phyloP scores from a whole-genome alignment of 305 asterid genomes.

The Fraxinus sp. region DNA sequence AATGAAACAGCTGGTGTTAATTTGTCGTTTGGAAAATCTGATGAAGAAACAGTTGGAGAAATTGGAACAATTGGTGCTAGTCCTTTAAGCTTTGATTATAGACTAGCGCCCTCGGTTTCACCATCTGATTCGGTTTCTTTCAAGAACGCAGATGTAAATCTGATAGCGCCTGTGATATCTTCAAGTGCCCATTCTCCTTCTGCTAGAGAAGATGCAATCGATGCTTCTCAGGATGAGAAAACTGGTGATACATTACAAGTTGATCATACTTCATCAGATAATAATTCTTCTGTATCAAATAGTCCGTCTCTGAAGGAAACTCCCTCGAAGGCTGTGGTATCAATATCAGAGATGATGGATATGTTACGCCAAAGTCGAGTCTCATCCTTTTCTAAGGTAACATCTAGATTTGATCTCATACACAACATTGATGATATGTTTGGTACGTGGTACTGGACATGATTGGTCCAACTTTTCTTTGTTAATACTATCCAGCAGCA shows the following conservation, averaged over 20 bases:
- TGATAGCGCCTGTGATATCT: background rate
- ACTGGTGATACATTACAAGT: constrained; percentile 13
- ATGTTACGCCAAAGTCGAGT: constrained; percentile 43
- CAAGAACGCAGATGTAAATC: constrained; percentile 1
- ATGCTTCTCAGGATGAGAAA: constrained; percentile 3
- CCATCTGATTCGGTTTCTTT: constrained; percentile 20
- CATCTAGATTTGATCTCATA: constrained; percentile 1
- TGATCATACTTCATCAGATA: background rate
- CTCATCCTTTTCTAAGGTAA: constrained; percentile 44
- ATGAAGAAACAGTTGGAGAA: background rate
- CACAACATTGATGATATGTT: background rate
- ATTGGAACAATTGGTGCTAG: constrained; percentile 11
- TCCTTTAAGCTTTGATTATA: constrained; percentile 4
- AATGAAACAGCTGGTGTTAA: background rate
- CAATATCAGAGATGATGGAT: constrained; percentile 53
- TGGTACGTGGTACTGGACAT: background rate
- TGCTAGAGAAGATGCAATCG: constrained; percentile 3
- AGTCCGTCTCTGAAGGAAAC: constrained; percentile 21
- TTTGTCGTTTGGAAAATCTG: constrained; percentile 13
- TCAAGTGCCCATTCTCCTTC: constrained; percentile 15
- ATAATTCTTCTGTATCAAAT: constrained; percentile 20
- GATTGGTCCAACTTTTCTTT: background rate
- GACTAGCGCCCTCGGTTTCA: constrained; percentile 18
- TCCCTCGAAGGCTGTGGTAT: constrained; percentile 40
- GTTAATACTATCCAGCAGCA: background rate